Evolutionary conservation across 345 rosid species (phyloP), one percentile per base, ranked within the genome.

Genomic region (Salix viminalis): DNA sequence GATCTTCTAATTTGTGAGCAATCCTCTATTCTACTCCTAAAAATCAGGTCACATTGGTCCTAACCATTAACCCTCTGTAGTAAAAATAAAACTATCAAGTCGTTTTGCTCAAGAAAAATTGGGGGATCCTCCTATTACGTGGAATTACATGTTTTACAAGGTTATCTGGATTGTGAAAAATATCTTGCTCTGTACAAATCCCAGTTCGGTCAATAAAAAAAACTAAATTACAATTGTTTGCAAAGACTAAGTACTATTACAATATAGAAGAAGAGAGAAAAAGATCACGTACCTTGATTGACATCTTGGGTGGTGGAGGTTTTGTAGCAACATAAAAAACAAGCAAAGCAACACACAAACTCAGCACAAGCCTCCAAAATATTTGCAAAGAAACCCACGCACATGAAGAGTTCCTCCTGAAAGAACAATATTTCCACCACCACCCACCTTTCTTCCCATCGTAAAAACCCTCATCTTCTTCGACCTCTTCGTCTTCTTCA

Each of bases 311-410:
- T 24, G 84, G 84, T 26, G 98, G 92, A 39, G 98, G 98, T 65
- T 92, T 91, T 16, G 96, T 88, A n/a, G 91, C 89, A 61, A 88
- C 60, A 83, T 89, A 94, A 85, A 91, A 94, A 12, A 94, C 91
- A 12, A 94, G 93, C 88, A 94, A 83, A 32, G 94, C 94, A 65
- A 89, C 75, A 34, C 85, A 89, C 77, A 92, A 80, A 83, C 98
- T 92, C 70, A 92, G 48, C 65, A 88, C 15, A 50, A 94, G 77
- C 81, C 98, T 91, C 97, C 98, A 94, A 73, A 72, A 19, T 64
- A 92, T 73, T 86, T 92, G 98, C 74, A 89, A 52, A 67, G 75
- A 81, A 52, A 91, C 78, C 98, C 97, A 92, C 8, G 77, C 76
- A 69, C 85, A 83, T 18, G 97, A 88, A 61, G 72, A 67, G 15